Percentiles rank a stretch among this genome's conserved stretches.
These are phyloP conservation scores for Aspergillus tubingensis DNA, from an alignment of 2,329 filamentous ascomycete species.

Conservation along the genomic window DNA sequence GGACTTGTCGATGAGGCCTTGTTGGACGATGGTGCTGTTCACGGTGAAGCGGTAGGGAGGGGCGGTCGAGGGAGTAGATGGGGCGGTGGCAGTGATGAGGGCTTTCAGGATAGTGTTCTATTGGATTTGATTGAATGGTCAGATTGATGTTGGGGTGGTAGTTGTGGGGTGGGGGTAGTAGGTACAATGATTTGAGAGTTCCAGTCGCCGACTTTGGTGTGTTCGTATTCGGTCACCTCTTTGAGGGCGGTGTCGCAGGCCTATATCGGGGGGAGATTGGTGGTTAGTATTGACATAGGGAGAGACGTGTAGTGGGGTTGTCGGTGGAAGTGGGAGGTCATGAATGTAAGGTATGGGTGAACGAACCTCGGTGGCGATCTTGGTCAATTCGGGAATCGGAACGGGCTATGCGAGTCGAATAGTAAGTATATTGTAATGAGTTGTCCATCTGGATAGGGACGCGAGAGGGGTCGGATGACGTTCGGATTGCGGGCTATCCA, in stretches of 20 bases:
- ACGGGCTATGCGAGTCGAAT: slow-evolving; percentile 61
- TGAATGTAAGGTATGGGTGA: neutral
- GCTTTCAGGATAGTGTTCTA: slow-evolving; percentile 45
- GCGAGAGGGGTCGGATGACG: slow-evolving; percentile 4
- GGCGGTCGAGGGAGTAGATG: slow-evolving; percentile 36
- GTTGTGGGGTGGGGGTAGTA: slow-evolving; percentile 18
- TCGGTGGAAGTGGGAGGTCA: neutral
- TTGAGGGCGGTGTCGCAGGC: slow-evolving; percentile 80
- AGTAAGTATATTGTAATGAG: slow-evolving; percentile 1
- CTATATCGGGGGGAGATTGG: slow-evolving; percentile 47
- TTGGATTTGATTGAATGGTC: neutral
- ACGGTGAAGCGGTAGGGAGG: slow-evolving; percentile 89
- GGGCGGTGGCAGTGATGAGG: slow-evolving; percentile 45
- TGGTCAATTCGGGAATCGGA: slow-evolving; percentile 73
- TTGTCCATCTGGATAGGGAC: neutral
- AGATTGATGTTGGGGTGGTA: neutral
- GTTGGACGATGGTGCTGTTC: slow-evolving; percentile 98
- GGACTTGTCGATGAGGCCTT: slow-evolving; percentile 59
- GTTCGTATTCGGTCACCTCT: slow-evolving; percentile 77
- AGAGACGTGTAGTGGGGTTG: neutral
- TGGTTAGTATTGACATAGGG: neutral
- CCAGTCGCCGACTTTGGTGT: slow-evolving; percentile 81
- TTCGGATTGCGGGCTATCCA: slow-evolving; percentile 7
- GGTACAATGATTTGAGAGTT: slow-evolving; percentile 90
- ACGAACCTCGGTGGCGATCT: slow-evolving; percentile 81